Conservation (phyloP, 306 rosid genomes). For the Dicorynia guianensis region DNA sequence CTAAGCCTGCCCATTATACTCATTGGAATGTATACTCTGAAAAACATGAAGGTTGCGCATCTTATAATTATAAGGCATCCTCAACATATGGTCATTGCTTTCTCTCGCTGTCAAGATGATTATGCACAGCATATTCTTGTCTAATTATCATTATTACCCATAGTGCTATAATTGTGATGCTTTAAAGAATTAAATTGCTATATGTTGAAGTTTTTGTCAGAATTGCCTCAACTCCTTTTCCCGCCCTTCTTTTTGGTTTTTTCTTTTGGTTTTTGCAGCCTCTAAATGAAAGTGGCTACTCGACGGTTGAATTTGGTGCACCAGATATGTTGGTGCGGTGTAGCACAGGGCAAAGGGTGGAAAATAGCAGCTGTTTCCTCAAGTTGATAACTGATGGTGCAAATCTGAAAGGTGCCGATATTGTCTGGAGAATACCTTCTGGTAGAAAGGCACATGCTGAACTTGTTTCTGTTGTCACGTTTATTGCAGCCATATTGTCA, state of each 20-base stretch:
- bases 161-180: background rate
- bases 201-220: background rate
- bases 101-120: conserved; percentile 18
- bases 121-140: background rate
- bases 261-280: too few relatives aligned
- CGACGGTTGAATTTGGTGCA: conserved; percentile 58
- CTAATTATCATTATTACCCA: background rate
- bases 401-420: conserved; percentile 34
- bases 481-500: conserved; percentile 63
- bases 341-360: conserved; percentile 43
- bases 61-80: background rate
- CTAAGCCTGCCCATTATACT: background rate
- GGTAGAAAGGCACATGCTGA: conserved; percentile 70
- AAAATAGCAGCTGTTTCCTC: conserved; percentile 55
- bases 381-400: conserved; percentile 41
- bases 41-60: background rate
- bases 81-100: conserved; percentile 26
- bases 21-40: conserved; percentile 14
- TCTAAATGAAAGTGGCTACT: conserved; percentile 75
- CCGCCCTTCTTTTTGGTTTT: background rate
- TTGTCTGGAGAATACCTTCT: conserved; percentile 74
- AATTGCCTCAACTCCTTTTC: conserved; percentile 2
- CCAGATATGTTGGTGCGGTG: conserved; percentile 73
- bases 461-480: conserved; percentile 61
- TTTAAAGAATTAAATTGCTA: conserved; percentile 10